Conservation (phyloP, 768 basidiomycete species). For the Nidularia sp. region DNA sequence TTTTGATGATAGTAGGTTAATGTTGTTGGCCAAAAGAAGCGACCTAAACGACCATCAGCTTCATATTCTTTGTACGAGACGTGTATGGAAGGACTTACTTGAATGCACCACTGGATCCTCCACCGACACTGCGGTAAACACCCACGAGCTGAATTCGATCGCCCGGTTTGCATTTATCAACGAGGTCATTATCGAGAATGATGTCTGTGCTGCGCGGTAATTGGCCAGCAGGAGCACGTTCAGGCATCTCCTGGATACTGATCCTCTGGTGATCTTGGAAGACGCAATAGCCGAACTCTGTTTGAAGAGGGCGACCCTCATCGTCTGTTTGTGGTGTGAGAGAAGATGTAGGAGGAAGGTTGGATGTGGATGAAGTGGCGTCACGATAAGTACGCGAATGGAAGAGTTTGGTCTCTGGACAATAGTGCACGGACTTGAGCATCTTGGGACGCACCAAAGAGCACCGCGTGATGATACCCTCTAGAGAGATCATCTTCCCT, state of each 20-base stretch:
- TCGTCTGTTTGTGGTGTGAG: conserved; percentile 91
- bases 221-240: conserved; percentile 96
- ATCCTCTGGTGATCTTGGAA: conserved; percentile 97
- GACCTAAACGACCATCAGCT: conserved; percentile 50
- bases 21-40: conserved; percentile 89
- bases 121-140: conserved; percentile 90
- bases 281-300: conserved; percentile 87
- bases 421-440: conserved; percentile 95
- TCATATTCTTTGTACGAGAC: conserved; percentile 4
- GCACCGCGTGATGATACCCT: conserved; percentile 97
- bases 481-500: conserved; percentile 93
- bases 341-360: conserved; percentile 79
- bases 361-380: conserved; percentile 82
- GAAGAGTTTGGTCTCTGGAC: conserved; percentile 80
- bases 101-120: conserved; percentile 89
- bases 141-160: conserved; percentile 97
- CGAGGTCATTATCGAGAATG: conserved; percentile 92
- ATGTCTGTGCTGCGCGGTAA: conserved; percentile 95
- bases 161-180: conserved; percentile 96
- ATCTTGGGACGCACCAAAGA: conserved; percentile 98
- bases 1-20: conserved; percentile 92
- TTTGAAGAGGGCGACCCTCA: conserved; percentile 81
- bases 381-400: conserved; percentile 91
- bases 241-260: conserved; percentile 99
- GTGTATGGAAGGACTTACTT: conserved; percentile 66